Percentiles rank a stretch among this genome's conserved stretches.
Conservation (phyloP, 2,329 filamentous ascomycete species). For the Pestalotiopsis sp. region DNA sequence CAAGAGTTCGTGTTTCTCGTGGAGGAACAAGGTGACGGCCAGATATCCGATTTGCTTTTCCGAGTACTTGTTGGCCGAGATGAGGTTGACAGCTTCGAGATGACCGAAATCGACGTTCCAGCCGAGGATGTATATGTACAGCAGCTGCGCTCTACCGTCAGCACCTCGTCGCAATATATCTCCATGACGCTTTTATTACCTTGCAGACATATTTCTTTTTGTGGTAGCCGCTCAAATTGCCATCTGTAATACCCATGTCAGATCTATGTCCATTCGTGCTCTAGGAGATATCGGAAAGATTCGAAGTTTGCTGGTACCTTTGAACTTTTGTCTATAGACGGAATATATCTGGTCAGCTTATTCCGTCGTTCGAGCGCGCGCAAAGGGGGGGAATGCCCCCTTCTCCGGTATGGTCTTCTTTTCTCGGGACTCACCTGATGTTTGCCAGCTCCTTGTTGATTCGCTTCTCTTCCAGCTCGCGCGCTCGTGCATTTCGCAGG, state of each 20-base stretch:
- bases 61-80: constrained; percentile 95
- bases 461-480: constrained; percentile 96
- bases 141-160: constrained; percentile 56
- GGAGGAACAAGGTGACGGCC: constrained; percentile 94
- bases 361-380: not conserved
- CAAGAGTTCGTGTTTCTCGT: constrained; percentile 94
- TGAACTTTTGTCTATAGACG: constrained; percentile 81
- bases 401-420: constrained; percentile 19
- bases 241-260: constrained; percentile 57
- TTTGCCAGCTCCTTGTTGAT: constrained; percentile 99
- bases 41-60: constrained; percentile 99
- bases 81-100: constrained; percentile 95
- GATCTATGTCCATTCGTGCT: constrained; percentile 13
- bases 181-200: constrained; percentile 41
- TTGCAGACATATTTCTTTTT: constrained; percentile 99
- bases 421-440: constrained; percentile 66
- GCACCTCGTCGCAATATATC: constrained; percentile 17
- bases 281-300: not conserved
- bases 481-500: constrained; percentile 88
- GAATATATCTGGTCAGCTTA: constrained; percentile 6
- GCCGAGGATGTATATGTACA: constrained; percentile 98
- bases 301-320: constrained; percentile 54
- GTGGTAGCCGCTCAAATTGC: constrained; percentile 91
- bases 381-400: constrained; percentile 12
- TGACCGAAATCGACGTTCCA: constrained; percentile 99